A percentile compares a stretch with the other conserved stretches of the same genome.
Conservation (phyloP, 2,329 filamentous ascomycete species). For the Thelonectria blattea region DNA sequence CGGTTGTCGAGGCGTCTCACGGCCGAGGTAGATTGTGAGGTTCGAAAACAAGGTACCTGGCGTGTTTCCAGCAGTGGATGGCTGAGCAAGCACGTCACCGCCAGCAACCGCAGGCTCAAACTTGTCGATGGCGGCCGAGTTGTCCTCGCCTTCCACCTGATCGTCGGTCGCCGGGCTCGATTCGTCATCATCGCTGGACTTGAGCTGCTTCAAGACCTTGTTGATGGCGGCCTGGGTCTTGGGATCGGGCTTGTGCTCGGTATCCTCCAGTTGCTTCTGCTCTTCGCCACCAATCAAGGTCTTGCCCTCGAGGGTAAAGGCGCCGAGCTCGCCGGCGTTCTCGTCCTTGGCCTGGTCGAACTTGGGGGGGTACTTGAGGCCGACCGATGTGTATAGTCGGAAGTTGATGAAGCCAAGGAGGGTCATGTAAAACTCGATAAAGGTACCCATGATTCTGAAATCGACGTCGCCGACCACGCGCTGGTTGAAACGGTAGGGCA, state of each 20-base stretch:
- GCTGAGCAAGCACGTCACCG: constrained; percentile 86
- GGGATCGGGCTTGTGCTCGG: constrained; percentile 61
- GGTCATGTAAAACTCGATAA: constrained; percentile 98
- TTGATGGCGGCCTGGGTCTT: constrained; percentile 70
- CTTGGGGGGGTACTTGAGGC: constrained; percentile 93
- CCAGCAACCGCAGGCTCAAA: constrained; percentile 86
- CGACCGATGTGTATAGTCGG: constrained; percentile 87
- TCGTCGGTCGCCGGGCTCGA: constrained; percentile 47
- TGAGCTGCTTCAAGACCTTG: constrained; percentile 72
- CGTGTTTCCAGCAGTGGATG: constrained; percentile 68
- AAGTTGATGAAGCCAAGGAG: constrained; percentile 96
- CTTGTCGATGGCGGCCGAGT: constrained; percentile 78
- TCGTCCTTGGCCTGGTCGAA: constrained; percentile 90
- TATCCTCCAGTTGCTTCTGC: constrained; percentile 57
- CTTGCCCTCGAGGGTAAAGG: constrained; percentile 84
- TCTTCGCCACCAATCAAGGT: constrained; percentile 64
- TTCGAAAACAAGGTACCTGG: constrained; percentile 81
- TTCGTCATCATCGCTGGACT: constrained; percentile 58
- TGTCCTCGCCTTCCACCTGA: constrained; percentile 53
- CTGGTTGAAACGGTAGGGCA: constrained; percentile 98
- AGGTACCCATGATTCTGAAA: constrained; percentile 99
- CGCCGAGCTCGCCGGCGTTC: constrained; percentile 84
- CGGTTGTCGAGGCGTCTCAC: constrained; percentile 88
- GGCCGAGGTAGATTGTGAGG: constrained; percentile 90
- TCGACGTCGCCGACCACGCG: constrained; percentile 92